Evolutionary conservation across 257 asterid genomes (phyloP).

Genomic region (Jaltomata sinuosa): DNA sequence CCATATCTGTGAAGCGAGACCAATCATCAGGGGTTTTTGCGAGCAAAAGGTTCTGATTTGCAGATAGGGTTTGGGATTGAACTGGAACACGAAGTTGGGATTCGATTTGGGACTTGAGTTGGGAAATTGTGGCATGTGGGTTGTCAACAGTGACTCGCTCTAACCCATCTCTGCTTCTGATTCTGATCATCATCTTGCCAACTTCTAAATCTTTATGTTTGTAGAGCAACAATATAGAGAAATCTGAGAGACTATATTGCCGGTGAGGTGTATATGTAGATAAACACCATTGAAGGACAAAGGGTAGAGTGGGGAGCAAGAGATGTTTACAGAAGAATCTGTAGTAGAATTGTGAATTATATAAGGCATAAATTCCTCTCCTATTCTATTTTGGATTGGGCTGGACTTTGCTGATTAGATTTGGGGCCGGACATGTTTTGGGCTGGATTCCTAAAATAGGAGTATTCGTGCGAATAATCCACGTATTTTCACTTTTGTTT

Average conservation of each 20-base stretch:
- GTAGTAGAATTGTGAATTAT: background rate
- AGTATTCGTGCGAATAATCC: too few species aligned
- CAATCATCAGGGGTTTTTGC: slow-evolving; percentile 61
- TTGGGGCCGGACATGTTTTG: background rate
- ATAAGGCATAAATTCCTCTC: background rate
- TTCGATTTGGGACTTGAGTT: slow-evolving; percentile 60
- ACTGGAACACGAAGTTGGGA: slow-evolving; percentile 75
- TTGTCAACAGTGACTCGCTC: slow-evolving; percentile 80
- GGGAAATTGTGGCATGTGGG: slow-evolving; percentile 51
- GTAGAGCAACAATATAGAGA: background rate
- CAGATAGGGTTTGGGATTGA: slow-evolving; percentile 70
- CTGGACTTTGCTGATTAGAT: background rate
- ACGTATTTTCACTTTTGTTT: too few species aligned
- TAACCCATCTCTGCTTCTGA: slow-evolving; percentile 96
- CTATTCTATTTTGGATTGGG: background rate
- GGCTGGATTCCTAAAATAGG: background rate
- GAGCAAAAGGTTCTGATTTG: slow-evolving; percentile 73
- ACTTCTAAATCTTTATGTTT: background rate
- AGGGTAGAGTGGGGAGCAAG: background rate
- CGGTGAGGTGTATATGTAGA: background rate
- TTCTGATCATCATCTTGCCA: slow-evolving; percentile 79
- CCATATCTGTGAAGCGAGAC: slow-evolving; percentile 60
- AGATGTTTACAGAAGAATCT: background rate
- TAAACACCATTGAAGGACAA: background rate
- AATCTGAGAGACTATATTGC: background rate